phyloP scores from a whole-genome alignment of 768 basidiomycete species.

The Sistotremastrum suecicum region DNA sequence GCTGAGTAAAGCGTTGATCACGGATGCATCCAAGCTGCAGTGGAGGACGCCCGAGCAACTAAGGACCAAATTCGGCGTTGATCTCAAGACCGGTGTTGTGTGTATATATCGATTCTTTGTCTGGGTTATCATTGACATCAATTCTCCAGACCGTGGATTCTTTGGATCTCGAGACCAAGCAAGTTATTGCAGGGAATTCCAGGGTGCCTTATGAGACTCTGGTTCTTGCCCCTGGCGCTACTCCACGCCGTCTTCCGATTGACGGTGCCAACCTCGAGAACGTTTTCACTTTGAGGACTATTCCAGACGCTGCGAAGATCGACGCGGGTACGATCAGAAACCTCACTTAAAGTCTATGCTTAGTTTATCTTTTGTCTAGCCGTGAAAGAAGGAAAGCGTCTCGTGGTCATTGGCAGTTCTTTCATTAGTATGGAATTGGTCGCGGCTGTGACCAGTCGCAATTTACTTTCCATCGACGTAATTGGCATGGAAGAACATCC shows the following conservation, averaged over 20 bases:
- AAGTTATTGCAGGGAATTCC: slow-evolving; percentile 46
- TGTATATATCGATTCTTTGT: slow-evolving; percentile 12
- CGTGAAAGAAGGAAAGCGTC: slow-evolving; percentile 55
- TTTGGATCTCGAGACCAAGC: slow-evolving; percentile 47
- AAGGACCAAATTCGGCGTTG: slow-evolving; percentile 59
- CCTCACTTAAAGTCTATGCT: slow-evolving; percentile 3
- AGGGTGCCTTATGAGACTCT: slow-evolving; percentile 57
- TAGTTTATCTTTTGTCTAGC: slow-evolving; percentile 20
- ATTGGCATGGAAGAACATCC: slow-evolving; percentile 74
- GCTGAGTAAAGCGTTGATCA: slow-evolving; percentile 73
- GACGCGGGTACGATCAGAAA: slow-evolving; percentile 36
- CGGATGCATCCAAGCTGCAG: slow-evolving; percentile 65
- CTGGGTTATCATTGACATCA: not conserved
- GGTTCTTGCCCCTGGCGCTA: slow-evolving; percentile 66
- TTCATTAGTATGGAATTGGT: slow-evolving; percentile 95
- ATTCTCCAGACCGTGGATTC: slow-evolving; percentile 48
- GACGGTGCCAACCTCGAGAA: slow-evolving; percentile 62
- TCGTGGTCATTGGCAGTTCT: slow-evolving; percentile 76
- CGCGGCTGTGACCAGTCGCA: slow-evolving; percentile 53
- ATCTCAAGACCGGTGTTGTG: slow-evolving; percentile 46
- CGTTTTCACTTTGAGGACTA: slow-evolving; percentile 58
- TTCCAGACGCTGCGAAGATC: slow-evolving; percentile 59
- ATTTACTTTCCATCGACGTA: slow-evolving; percentile 70
- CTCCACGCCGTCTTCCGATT: slow-evolving; percentile 61
- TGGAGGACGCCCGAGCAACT: slow-evolving; percentile 60